Conservation (phyloP, 2,329 filamentous ascomycete genomes). For the Aureobasidium pullulans region DNA sequence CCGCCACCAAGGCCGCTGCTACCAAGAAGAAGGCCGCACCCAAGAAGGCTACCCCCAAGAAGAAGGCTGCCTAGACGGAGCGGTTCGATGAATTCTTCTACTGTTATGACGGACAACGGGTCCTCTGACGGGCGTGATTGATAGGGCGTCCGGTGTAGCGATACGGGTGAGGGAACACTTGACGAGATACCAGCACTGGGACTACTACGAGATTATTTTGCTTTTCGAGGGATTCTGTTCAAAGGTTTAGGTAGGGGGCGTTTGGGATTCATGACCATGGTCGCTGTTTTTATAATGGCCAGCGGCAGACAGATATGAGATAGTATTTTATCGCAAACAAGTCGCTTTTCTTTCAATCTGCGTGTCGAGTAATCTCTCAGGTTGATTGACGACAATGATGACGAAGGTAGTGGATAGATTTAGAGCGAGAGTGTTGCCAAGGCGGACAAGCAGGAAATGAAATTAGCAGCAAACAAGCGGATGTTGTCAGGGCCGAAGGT, state of each 20-base stretch:
- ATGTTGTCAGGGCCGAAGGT: not conserved
- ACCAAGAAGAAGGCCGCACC: slow-evolving; percentile 37
- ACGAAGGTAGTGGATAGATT: not conserved
- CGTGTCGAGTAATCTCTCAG: not conserved
- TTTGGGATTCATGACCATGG: slow-evolving; percentile 7
- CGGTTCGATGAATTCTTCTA: not conserved
- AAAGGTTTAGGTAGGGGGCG: slow-evolving; percentile 3
- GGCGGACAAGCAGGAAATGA: not conserved
- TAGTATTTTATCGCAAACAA: slow-evolving; percentile 11
- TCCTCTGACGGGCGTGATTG: slow-evolving; percentile 9
- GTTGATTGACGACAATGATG: not conserved
- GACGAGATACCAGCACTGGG: slow-evolving; percentile 14
- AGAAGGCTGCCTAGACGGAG: slow-evolving; percentile 25
- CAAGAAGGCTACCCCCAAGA: slow-evolving; percentile 39
- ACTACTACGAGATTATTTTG: slow-evolving; percentile 13
- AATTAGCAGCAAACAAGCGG: not conserved
- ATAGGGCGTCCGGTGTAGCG: slow-evolving; percentile 9
- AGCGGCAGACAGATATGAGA: not conserved
- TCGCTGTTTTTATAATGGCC: not conserved
- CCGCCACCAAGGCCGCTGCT: slow-evolving; percentile 34
- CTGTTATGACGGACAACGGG: slow-evolving; percentile 6
- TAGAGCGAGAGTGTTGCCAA: not conserved
- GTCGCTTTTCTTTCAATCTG: not conserved
- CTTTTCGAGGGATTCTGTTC: slow-evolving; percentile 7
- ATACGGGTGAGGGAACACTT: slow-evolving; percentile 3